A percentile compares a stretch with the other conserved stretches of the same genome.
Evolutionary conservation across 306 rosid species (phyloP).

Genomic region (Cicer yamashitae): DNA sequence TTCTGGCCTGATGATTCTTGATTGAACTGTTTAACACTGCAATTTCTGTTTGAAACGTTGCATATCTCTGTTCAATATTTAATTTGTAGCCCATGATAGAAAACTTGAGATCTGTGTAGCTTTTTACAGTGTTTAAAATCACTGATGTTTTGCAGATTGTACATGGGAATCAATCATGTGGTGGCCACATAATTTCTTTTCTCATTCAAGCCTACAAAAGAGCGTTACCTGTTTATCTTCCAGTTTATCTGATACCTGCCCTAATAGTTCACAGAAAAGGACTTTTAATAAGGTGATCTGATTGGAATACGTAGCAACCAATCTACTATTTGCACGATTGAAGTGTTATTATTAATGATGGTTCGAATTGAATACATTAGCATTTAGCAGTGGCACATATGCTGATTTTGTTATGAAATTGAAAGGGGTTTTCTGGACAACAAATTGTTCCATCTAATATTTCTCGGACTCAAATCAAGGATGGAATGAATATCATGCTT

Average conservation of each 20-base stretch:
- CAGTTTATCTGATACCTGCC: conserved; percentile 93
- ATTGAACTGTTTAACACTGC: conserved; percentile 17
- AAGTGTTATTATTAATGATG: conserved; percentile 9
- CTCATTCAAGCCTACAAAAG: conserved; percentile 87
- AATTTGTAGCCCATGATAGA: conserved; percentile 7
- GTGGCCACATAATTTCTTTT: conserved; percentile 73
- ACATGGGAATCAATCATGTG: conserved; percentile 86
- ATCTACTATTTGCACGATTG: conserved; percentile 25
- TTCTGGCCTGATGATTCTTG: conserved; percentile 17
- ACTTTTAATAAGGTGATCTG: conserved; percentile 74
- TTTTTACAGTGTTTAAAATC: conserved; percentile 26
- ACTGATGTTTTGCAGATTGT: conserved; percentile 70
- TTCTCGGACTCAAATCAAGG: conserved; percentile 30
- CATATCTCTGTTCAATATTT: conserved; percentile 23
- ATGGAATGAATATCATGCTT: conserved; percentile 25
- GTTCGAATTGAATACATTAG: conserved; percentile 30
- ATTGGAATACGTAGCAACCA: conserved; percentile 28
- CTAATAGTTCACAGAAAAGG: conserved; percentile 90
- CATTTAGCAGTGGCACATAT: conserved; percentile 5
- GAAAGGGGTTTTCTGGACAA: conserved; percentile 22
- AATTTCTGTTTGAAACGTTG: conserved; percentile 29
- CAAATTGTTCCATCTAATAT: conserved; percentile 40
- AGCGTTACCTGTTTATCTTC: conserved; percentile 93
- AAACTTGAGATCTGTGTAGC: conserved; percentile 26
- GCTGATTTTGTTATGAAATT: conserved; percentile 22